phyloP scores from a whole-genome alignment of 176 grass and related monocot genomes.

The Bolboschoenus planiculmis region DNA sequence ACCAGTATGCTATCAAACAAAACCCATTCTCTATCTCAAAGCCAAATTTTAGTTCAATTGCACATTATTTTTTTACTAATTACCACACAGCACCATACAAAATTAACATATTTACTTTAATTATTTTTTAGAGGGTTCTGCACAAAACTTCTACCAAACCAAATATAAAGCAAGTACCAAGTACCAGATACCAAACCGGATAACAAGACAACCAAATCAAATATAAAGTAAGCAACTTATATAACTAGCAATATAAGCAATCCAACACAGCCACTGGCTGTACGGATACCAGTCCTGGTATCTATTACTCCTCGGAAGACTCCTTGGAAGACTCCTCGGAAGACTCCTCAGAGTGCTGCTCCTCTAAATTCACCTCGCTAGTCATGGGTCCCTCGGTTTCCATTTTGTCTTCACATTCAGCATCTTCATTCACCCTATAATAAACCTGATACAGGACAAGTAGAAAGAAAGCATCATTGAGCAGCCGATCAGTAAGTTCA shows the following conservation, averaged over 20 bases:
- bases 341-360: neutral
- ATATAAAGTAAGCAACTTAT: neutral
- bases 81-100: neutral
- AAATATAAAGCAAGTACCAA: neutral
- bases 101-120: neutral
- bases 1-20: neutral
- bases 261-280: neutral
- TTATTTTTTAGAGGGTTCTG: neutral
- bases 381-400: neutral
- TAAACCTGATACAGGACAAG: conserved; percentile 38
- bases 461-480: neutral
- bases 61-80: neutral
- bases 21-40: neutral
- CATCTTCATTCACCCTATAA: conserved; percentile 42
- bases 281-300: neutral
- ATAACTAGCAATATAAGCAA: neutral
- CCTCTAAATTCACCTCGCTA: neutral
- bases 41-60: neutral
- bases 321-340: neutral
- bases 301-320: neutral
- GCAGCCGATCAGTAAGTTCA: conserved; percentile 10
- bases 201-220: neutral
- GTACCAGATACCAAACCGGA: neutral
- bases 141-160: neutral
- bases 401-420: neutral